These are phyloP conservation scores for Sporothrix pallida DNA, from an alignment of 2,329 filamentous ascomycete genomes.

Conservation along the genomic window DNA sequence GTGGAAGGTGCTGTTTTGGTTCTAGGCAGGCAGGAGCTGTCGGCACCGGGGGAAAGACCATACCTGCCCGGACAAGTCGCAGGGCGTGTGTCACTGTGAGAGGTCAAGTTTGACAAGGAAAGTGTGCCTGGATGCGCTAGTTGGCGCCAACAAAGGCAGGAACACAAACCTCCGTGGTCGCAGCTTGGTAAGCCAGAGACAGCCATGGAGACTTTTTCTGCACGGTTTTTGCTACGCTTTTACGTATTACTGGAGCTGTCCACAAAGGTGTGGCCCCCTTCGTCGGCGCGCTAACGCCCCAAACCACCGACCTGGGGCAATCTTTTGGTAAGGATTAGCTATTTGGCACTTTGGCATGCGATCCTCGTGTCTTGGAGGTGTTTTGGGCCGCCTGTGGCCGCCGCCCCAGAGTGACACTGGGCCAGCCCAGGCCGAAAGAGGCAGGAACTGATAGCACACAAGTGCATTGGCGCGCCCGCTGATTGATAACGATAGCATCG, in stretches of 20 bases:
- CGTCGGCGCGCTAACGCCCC: background rate
- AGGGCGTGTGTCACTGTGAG: background rate
- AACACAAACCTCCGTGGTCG: constrained; percentile 15
- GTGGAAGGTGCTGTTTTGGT: constrained; percentile 1
- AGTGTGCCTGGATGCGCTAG: constrained; percentile 9
- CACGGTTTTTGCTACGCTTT: background rate
- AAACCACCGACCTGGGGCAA: background rate
- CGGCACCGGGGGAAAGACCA: background rate
- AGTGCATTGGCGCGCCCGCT: background rate
- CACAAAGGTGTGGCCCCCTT: background rate
- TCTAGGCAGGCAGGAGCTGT: background rate
- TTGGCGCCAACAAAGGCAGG: background rate
- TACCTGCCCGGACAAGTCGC: background rate
- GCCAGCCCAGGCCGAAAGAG: background rate
- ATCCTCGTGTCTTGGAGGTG: background rate
- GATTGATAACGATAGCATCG: constrained; percentile 19
- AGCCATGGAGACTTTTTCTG: background rate
- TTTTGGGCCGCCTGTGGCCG: constrained; percentile 19
- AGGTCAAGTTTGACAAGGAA: background rate
- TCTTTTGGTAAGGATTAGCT: too few species aligned
- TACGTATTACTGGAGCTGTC: background rate
- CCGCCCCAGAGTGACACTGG: background rate
- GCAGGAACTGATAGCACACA: constrained; percentile 2
- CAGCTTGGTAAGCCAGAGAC: constrained; percentile 18
- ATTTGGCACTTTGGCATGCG: background rate